Evolutionary conservation across 2,329 filamentous ascomycete species (phyloP).

Genomic region (Colletotrichum sojae): DNA sequence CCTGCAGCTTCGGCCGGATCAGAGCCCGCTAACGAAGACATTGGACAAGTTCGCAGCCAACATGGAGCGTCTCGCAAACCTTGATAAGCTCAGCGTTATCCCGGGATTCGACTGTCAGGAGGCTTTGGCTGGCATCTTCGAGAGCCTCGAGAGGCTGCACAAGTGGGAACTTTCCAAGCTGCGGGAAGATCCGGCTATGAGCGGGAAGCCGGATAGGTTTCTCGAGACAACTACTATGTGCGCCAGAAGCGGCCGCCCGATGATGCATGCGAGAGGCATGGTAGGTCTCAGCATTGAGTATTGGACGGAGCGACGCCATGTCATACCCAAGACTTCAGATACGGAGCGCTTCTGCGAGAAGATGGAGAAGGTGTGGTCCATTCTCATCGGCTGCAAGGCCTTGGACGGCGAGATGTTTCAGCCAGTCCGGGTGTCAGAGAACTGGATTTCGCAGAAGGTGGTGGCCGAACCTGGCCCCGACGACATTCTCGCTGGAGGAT

Average conservation of each 20-base stretch:
- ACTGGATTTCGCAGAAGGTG: slow-evolving; percentile 80
- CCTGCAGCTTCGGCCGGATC: slow-evolving; percentile 70
- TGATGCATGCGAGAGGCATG: slow-evolving; percentile 77
- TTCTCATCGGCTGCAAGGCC: slow-evolving; percentile 76
- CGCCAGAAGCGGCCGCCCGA: slow-evolving; percentile 77
- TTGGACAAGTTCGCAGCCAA: slow-evolving; percentile 80
- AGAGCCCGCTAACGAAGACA: slow-evolving; percentile 78
- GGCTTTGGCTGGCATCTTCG: slow-evolving; percentile 80
- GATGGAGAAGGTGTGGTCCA: slow-evolving; percentile 71
- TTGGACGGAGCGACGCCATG: slow-evolving; percentile 76
- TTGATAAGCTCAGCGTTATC: slow-evolving; percentile 80
- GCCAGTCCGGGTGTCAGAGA: slow-evolving; percentile 78
- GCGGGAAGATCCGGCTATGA: slow-evolving; percentile 62
- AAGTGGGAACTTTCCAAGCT: slow-evolving; percentile 76
- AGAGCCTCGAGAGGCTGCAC: slow-evolving; percentile 78
- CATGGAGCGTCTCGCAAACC: slow-evolving; percentile 75
- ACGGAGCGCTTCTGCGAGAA: slow-evolving; percentile 56
- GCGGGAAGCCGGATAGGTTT: slow-evolving; percentile 62
- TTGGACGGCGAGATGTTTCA: slow-evolving; percentile 62
- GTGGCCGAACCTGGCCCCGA: slow-evolving; percentile 62
- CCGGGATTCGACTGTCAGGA: slow-evolving; percentile 83
- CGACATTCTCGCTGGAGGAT: slow-evolving; percentile 53
- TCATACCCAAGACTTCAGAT: slow-evolving; percentile 54
- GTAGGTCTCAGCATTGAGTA: slow-evolving; percentile 83
- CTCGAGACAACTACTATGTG: slow-evolving; percentile 75